Evolutionary conservation across 148 eudicot species (phyloP).

Genomic region (Diospyros kaki): DNA sequence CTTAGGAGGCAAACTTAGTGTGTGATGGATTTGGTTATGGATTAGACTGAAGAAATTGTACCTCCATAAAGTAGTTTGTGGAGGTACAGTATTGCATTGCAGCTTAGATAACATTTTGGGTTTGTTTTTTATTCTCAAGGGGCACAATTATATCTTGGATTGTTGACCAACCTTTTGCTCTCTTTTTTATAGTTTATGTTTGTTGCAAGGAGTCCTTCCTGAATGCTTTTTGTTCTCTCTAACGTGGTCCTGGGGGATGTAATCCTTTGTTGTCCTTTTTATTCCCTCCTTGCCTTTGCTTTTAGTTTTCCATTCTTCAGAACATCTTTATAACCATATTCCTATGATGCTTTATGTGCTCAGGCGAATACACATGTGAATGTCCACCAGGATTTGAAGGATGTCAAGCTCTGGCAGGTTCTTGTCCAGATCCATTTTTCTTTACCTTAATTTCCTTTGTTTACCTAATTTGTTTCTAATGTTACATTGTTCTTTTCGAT

Average conservation of each 20-base stretch:
- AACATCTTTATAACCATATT: not conserved
- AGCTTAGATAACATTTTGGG: not conserved
- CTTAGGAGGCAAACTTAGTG: not conserved
- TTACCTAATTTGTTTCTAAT: not conserved
- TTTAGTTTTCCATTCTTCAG: too few relatives aligned
- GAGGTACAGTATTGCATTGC: not conserved
- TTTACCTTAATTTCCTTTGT: not conserved
- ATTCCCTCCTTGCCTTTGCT: too few relatives aligned
- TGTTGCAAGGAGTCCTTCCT: not conserved
- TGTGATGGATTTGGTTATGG: too few relatives aligned
- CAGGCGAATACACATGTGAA: slow-evolving; percentile 98
- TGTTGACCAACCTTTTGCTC: not conserved
- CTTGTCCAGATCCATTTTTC: slow-evolving; percentile 5
- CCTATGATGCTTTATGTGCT: slow-evolving; percentile 17
- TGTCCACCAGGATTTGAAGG: slow-evolving; percentile 85
- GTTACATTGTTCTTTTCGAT: slow-evolving; percentile 3
- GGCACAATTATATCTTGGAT: not conserved
- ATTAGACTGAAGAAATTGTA: not conserved
- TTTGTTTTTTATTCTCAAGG: not conserved
- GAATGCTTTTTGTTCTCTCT: not conserved
- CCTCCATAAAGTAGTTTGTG: not conserved
- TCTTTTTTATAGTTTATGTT: not conserved
- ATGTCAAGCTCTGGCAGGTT: slow-evolving; percentile 99
- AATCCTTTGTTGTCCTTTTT: too few relatives aligned
- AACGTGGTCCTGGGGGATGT: not conserved